Percentiles rank a stretch among this genome's conserved stretches.
These are phyloP conservation scores for Diphasiastrum complanatum DNA, from an alignment of 83 land plant genomes.

Conservation along the genomic window DNA sequence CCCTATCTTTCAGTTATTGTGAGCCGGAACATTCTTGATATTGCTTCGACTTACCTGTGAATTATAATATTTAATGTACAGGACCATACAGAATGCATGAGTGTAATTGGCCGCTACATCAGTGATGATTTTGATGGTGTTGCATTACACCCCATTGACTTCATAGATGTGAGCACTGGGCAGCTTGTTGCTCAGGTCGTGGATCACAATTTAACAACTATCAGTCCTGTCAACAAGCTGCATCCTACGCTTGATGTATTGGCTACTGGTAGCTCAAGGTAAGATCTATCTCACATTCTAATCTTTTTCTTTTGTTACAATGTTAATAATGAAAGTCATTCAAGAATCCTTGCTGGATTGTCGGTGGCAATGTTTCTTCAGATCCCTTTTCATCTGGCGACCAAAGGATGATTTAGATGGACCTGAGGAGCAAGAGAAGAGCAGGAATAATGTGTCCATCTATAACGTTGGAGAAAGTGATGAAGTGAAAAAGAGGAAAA, in stretches of 20 bases:
- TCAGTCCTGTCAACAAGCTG: constrained; percentile 89
- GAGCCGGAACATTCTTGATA: background rate
- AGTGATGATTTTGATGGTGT: constrained; percentile 84
- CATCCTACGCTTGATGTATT: constrained; percentile 85
- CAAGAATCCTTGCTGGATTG: background rate
- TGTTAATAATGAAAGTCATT: background rate
- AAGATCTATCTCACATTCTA: background rate
- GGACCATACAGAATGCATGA: constrained; percentile 80
- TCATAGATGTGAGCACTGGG: constrained; percentile 80
- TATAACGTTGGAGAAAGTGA: constrained; percentile 25
- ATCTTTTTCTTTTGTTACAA: background rate
- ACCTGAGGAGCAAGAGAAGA: constrained; percentile 20
- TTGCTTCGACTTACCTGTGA: background rate
- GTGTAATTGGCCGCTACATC: constrained; percentile 88
- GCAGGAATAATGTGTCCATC: constrained; percentile 27
- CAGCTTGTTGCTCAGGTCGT: constrained; percentile 80
- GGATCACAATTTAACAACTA: constrained; percentile 72
- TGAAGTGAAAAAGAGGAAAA: constrained; percentile 31
- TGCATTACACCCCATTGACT: constrained; percentile 95
- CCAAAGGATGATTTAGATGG: constrained; percentile 35
- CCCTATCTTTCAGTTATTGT: background rate
- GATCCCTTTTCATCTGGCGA: constrained; percentile 50
- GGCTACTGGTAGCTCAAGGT: constrained; percentile 96
- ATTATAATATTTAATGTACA: constrained; percentile 25
- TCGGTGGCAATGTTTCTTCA: constrained; percentile 12